phyloP scores from a whole-genome alignment of 2,329 filamentous ascomycete genomes.

The Sporothrix brasiliensis region DNA sequence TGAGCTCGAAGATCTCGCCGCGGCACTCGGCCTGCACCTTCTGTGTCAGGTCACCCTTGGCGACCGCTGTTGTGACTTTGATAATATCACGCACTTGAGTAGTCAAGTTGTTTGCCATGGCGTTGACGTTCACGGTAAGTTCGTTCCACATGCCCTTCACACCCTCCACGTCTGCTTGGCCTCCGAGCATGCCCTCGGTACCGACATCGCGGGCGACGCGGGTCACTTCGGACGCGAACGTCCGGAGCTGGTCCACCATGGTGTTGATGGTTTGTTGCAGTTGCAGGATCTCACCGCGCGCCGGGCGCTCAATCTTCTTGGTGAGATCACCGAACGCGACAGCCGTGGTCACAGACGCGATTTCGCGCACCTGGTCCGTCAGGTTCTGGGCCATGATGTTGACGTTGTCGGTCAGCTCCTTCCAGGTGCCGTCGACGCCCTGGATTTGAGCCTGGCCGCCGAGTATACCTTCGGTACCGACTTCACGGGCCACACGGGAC shows the following conservation, averaged over 20 bases:
- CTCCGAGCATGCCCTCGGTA: constrained; percentile 79
- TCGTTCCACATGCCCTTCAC: constrained; percentile 90
- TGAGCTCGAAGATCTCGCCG: constrained; percentile 91
- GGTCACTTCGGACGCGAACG: constrained; percentile 82
- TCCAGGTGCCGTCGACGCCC: constrained; percentile 95
- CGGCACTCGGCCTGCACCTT: constrained; percentile 92
- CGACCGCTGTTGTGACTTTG: constrained; percentile 71
- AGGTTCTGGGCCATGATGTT: constrained; percentile 84
- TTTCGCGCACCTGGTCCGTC: constrained; percentile 82
- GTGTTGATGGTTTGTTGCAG: constrained; percentile 86
- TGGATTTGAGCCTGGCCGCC: constrained; percentile 93
- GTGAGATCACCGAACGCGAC: constrained; percentile 82
- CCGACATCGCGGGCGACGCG: constrained; percentile 82
- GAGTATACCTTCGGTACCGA: constrained; percentile 92
- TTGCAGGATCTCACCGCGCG: constrained; percentile 79
- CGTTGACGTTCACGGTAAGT: constrained; percentile 81
- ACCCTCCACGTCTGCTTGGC: constrained; percentile 79
- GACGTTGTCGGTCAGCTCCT: constrained; percentile 89
- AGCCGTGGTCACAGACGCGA: constrained; percentile 80
- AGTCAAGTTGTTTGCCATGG: constrained; percentile 85
- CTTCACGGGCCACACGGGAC: constrained; percentile 89
- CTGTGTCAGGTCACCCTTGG: constrained; percentile 88
- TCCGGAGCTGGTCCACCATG: constrained; percentile 84
- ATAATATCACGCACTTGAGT: constrained; percentile 95
- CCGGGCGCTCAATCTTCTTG: constrained; percentile 80